Evolutionary conservation across 306 rosid species (phyloP).

Genomic region (Vachellia collinsii): DNA sequence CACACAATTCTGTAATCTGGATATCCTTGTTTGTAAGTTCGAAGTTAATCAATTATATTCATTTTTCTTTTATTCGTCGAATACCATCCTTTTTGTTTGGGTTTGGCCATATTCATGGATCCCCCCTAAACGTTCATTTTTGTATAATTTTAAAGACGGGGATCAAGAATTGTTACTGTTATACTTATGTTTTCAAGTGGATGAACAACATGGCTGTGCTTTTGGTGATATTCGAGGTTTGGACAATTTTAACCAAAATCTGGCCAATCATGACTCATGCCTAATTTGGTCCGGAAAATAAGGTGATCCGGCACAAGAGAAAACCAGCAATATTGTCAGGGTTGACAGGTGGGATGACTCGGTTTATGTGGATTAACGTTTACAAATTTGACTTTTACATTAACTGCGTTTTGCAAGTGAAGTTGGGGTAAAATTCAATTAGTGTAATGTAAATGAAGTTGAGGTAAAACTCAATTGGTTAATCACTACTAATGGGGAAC

Average conservation of each 20-base stretch:
- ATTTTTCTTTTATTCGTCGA: neutral
- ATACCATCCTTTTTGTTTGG: neutral
- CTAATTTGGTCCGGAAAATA: neutral
- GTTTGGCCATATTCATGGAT: conserved; percentile 10
- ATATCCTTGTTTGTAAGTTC: conserved; percentile 1
- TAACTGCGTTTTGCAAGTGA: no score
- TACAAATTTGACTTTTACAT: no score
- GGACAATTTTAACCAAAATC: neutral
- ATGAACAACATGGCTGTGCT: neutral
- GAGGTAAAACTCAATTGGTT: no score
- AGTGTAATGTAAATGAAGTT: no score
- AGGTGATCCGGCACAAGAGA: neutral
- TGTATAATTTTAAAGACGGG: neutral
- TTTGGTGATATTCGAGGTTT: neutral
- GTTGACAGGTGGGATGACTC: no score
- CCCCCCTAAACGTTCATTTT: neutral
- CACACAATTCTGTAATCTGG: neutral
- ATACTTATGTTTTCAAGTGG: neutral
- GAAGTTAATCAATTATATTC: neutral
- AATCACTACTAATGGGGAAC: no score
- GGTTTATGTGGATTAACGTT: no score
- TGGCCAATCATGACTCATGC: neutral
- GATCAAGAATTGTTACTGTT: neutral
- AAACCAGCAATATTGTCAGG: neutral
- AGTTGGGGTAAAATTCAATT: no score